Evolutionary conservation across 106 monocot genomes (phyloP), one percentile per base, ranked within the genome.

Genomic region (Acorus gramineus): DNA sequence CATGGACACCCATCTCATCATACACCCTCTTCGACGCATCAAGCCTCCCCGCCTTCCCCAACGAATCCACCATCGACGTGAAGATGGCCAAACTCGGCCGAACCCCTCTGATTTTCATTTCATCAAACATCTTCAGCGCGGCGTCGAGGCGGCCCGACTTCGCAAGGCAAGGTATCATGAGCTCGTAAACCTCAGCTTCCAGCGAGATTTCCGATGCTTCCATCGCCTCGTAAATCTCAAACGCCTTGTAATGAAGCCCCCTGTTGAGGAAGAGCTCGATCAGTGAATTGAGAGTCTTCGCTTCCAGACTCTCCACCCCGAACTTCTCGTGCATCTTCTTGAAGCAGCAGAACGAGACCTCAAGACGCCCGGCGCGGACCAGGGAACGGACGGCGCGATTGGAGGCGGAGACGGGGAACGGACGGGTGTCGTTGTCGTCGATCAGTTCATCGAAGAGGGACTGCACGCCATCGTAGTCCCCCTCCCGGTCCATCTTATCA

Each of bases 221-320:
- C 85, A 90, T 80, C 14, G 77, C 75, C n/a, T 96, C 87, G 52
- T 85, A 76, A 50, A 98, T 81, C 77, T 91, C 96, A 62, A 98
- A 98, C 6, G 96, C 85, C 74, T 98, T 98, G 66, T 85, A 96
- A 11, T 78, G 80, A 4, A 96, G 75, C 6, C 87, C 91, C 14
- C 75, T 80, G 42, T 64, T 63, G 14, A 98, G 72, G 65, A 98
- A 88, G 46, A 98, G 70, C 10, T 74, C 79, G 57, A 98, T 88
- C 47, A 98, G 73, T 42, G 85, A 71, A 66, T 91, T 85, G 60
- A 70, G 88, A 8, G 96, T 83, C 13, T 56, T 64, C 14, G 85
- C 67, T 52, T 70, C 59, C 42, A 98, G 42, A 2, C 11, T 48
- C 4, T 9, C 46, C 2, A 4, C 52, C 14, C 75, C 72, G 10